Evolutionary conservation across 2,329 filamentous ascomycete genomes (phyloP).

Genomic region (Diaporthe humulicola): DNA sequence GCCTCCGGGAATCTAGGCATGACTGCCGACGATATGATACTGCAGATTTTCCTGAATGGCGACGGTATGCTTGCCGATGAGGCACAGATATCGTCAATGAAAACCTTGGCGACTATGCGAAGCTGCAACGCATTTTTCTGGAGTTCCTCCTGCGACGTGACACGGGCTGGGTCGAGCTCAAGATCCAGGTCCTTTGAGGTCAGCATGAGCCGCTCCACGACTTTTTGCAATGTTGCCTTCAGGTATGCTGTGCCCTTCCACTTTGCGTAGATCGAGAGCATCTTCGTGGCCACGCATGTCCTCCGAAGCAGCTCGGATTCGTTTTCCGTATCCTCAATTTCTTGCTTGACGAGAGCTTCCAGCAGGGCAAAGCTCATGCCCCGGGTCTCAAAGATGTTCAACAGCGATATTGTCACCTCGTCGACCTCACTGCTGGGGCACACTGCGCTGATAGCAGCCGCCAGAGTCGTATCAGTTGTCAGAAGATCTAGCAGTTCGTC

Average conservation of each 20-base stretch:
- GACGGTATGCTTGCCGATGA: slow-evolving; percentile 72
- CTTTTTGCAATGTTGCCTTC: slow-evolving; percentile 74
- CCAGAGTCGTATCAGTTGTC: slow-evolving; percentile 72
- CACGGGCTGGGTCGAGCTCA: slow-evolving; percentile 75
- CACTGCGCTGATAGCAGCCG: slow-evolving; percentile 73
- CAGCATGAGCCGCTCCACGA: slow-evolving; percentile 74
- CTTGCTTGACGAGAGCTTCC: slow-evolving; percentile 76
- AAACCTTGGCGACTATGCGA: slow-evolving; percentile 76
- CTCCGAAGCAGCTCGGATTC: slow-evolving; percentile 77
- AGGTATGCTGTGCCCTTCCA: slow-evolving; percentile 78
- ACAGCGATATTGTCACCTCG: slow-evolving; percentile 75
- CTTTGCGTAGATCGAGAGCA: slow-evolving; percentile 78
- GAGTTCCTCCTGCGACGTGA: slow-evolving; percentile 71
- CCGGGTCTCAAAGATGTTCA: slow-evolving; percentile 78
- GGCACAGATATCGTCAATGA: slow-evolving; percentile 78
- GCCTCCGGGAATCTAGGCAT: slow-evolving; percentile 75
- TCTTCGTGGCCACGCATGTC: slow-evolving; percentile 79
- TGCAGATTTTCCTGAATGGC: slow-evolving; percentile 76
- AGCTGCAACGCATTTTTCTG: slow-evolving; percentile 76
- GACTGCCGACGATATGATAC: slow-evolving; percentile 75
- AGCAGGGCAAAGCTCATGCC: slow-evolving; percentile 74
- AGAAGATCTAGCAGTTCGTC: slow-evolving; percentile 74
- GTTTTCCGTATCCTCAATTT: slow-evolving; percentile 76
- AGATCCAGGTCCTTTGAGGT: slow-evolving; percentile 77
- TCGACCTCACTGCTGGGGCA: slow-evolving; percentile 78